Base-by-base conservation (phyloP, 495 filamentous ascomycete species). In the Lophiotrema nucula region DNA sequence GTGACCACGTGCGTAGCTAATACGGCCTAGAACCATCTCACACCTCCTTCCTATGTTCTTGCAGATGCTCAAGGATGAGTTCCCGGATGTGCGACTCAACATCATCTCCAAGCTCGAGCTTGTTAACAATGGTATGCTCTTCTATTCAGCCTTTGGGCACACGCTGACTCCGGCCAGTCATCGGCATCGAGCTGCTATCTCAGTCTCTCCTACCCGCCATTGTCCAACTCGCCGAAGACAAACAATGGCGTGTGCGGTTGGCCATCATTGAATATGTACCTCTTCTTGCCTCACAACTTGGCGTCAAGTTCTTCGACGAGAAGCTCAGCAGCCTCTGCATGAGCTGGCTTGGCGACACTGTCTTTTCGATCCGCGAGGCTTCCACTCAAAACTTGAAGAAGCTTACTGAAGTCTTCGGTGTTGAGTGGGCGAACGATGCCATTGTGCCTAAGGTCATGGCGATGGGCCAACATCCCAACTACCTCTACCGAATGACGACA, bases 211-310 rank as follows among this genome's bases (percentile, higher is more conserved):
- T 98, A 28, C 93, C 93, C 3, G 93, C 93, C n/a, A 98, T 98
- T 66, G 90, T 97, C 37, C 90, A 97, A 67, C 81, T 98, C 58
- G 93, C 93, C 53, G 93, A 97, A 73, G 93, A 98, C 73, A 98
- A 98, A 81, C 92, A 98, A 79, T 98, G 93, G 93, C 88, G 93
- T 67, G 93, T 98, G 57, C 88, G 93, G 48, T 80, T 98, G 48
- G 93, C 93, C 44, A 98, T 98, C 67, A 98, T 98, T 69, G 92
- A 97, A 81, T 97, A 98, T 74, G 97, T 98, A 68, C 93, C 93
- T 22, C 81, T 98, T 42, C 86, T 98, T 35, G 95, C 95, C 42
- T 91, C 89, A 65, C 93, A 98, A 69, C 80, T 98, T 15, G 93
- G 93, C 38, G 93, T 97, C 51, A 85, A 93, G 67, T 98, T 98